Evolutionary conservation across 75 land plant species (phyloP).

Genomic region (Cupressus sempervirens): DNA sequence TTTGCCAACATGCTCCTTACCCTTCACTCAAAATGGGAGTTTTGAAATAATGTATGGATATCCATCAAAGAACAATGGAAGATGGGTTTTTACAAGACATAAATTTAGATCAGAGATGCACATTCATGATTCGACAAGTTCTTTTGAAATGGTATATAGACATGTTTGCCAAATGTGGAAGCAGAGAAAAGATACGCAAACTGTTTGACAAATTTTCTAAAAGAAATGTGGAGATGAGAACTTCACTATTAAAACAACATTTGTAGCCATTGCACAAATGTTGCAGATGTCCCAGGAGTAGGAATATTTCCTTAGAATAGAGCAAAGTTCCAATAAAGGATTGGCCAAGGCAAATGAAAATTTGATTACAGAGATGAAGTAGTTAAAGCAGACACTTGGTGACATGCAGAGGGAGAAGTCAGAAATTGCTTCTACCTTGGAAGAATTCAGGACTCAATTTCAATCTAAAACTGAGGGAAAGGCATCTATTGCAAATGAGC

Average conservation of each 20-base stretch:
- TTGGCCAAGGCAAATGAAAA: constrained; percentile 4
- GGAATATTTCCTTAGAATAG: not conserved
- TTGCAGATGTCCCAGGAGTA: not conserved
- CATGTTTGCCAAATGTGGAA: no score
- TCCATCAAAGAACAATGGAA: no score
- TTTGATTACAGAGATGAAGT: constrained; percentile 1
- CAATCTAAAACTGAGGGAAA: not conserved
- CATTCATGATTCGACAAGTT: no score
- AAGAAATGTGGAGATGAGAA: constrained; percentile 1
- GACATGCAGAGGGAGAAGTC: not conserved
- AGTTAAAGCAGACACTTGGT: not conserved
- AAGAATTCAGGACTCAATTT: not conserved
- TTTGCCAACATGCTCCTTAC: no score
- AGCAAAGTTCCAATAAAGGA: constrained; percentile 7
- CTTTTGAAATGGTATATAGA: no score
- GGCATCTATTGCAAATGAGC: not conserved
- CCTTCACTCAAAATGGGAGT: no score
- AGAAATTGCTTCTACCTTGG: not conserved
- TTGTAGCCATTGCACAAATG: not conserved
- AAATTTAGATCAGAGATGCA: no score
- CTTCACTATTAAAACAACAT: not conserved
- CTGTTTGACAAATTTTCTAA: no score
- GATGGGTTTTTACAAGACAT: no score
- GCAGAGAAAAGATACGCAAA: no score
- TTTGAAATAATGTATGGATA: no score